phyloP scores from a whole-genome alignment of 1,284 basidiomycete species.

The Melampsora americana region DNA sequence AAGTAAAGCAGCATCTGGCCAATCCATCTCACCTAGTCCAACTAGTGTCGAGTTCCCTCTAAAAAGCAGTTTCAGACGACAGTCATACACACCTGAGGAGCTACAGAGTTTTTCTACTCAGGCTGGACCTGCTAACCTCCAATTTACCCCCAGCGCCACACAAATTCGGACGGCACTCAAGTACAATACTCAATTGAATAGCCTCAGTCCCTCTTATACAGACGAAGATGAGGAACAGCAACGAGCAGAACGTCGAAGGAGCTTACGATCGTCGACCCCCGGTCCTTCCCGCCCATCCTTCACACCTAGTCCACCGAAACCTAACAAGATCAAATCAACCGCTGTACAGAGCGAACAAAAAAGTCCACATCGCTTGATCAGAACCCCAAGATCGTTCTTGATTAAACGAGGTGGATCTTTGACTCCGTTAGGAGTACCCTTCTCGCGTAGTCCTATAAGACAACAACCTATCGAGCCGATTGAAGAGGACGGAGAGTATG shows the following conservation, averaged over 20 bases:
- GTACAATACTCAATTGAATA: constrained; percentile 31
- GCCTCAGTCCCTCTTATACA: constrained; percentile 23
- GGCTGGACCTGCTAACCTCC: not conserved
- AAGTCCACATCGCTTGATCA: constrained; percentile 29
- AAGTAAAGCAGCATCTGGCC: not conserved
- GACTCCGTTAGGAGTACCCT: constrained; percentile 18
- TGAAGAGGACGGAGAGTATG: not conserved
- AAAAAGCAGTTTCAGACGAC: constrained; percentile 35
- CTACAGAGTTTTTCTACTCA: constrained; percentile 16
- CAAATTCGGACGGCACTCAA: not conserved
- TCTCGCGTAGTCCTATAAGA: not conserved
- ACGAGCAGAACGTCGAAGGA: constrained; percentile 9
- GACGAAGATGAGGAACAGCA: not conserved
- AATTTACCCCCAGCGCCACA: not conserved
- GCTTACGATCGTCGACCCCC: constrained; percentile 2
- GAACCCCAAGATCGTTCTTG: constrained; percentile 33
- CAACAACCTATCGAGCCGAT: not conserved
- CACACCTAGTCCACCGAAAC: too few relatives aligned
- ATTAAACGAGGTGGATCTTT: constrained; percentile 29
- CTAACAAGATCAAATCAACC: too few relatives aligned
- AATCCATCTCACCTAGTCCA: not conserved
- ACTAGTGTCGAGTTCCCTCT: constrained; percentile 20
- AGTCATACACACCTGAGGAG: constrained; percentile 31
- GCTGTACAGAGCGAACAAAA: not conserved
- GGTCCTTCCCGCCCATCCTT: too few relatives aligned